Base-by-base conservation (phyloP, 2,329 filamentous ascomycete species). In the Nothopassalora personata region DNA sequence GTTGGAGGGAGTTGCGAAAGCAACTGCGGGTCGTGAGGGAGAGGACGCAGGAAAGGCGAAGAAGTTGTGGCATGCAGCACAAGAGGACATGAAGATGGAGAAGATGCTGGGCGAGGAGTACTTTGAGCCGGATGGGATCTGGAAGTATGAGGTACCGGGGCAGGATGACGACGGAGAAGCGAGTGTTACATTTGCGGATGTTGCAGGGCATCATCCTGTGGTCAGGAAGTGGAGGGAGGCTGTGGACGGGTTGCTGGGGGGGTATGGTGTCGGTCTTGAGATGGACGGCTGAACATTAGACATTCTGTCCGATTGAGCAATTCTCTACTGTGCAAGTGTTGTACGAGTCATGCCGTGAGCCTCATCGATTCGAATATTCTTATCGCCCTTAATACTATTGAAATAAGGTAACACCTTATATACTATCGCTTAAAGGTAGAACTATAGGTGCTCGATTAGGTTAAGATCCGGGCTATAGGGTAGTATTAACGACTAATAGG, bases 101-200 rank as follows among this genome's bases (percentile, higher is more conserved):
- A 77, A 75, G 48, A 76, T 95, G 30, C 90, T 93, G 72, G 82
- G 79, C 1, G 69, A 76, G 19, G 78, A 83, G n/a, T 91, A 82
- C 73, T 90, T 89, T 79, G 82, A 82, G 3, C 75, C 81, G 10
- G 87, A 90, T 68, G 89, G 89, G 0, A 83, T 86, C 43, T 91
- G 88, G 87, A 85, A 76, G 66, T 93, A 89, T 31, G 69, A 73
- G 18, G 75, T 75, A 4, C 68, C 72, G 5, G 76, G 72, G 6
- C 72, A 74, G 49, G 72, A 68, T 15, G 69, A 70, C 11, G 72
- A 70, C 5, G 71, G 66, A 7, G 57, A 57, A 1, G 53, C 57
- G 30, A 33, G 80, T 7, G 73, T 82, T 1, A 73, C 84, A 3
- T 86, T 88, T 65, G 72, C 77, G 39, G 81, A 87, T 68, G 82